These are phyloP conservation scores for Cercospora nicotianae DNA, from an alignment of 2,329 filamentous ascomycete genomes.

Conservation along the genomic window DNA sequence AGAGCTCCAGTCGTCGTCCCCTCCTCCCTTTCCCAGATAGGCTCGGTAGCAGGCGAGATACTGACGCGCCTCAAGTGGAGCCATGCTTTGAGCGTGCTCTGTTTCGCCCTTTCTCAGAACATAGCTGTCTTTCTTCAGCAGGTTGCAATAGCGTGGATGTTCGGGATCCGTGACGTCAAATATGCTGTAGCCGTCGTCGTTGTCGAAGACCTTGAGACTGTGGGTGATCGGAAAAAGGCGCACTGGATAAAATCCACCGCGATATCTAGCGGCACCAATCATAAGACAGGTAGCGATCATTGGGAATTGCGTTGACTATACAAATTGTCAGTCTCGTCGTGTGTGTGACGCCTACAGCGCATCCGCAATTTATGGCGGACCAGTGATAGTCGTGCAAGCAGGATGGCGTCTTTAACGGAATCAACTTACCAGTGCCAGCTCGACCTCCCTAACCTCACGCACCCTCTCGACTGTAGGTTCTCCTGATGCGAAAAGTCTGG, in stretches of 20 bases:
- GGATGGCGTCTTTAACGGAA: too few relatives aligned
- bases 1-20: background rate
- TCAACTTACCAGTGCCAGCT: too few relatives aligned
- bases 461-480: too few relatives aligned
- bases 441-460: too few relatives aligned
- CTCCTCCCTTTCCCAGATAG: background rate
- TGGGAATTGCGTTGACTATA: background rate
- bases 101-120: background rate
- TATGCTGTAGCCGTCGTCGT: slow-evolving; percentile 15
- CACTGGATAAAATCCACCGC: background rate
- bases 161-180: slow-evolving; percentile 13
- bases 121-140: background rate
- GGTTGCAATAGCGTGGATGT: slow-evolving; percentile 6
- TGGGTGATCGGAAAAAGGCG: background rate
- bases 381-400: too few relatives aligned
- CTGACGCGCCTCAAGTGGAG: background rate
- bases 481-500: too few relatives aligned
- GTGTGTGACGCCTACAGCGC: background rate
- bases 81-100: background rate
- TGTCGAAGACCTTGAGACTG: background rate
- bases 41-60: background rate
- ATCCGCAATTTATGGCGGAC: too few relatives aligned
- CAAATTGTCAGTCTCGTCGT: too few relatives aligned
- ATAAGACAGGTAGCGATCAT: slow-evolving; percentile 2
- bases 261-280: background rate